phyloP scores from a whole-genome alignment of 768 basidiomycete species.

The Mycena floridula region DNA sequence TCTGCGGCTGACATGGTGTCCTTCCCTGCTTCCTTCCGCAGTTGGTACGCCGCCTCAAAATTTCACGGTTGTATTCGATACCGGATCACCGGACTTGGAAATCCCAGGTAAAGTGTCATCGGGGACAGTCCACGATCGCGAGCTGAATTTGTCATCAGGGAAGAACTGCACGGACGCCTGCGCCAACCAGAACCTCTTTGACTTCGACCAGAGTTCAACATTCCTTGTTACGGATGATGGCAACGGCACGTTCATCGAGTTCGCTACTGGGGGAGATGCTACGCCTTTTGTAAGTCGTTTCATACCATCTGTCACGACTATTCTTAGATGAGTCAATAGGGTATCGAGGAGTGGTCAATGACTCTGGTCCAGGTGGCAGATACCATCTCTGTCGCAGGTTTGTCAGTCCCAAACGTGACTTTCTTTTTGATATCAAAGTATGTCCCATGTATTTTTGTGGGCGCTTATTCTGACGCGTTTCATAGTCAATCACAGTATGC shows the following conservation, averaged over 20 bases:
- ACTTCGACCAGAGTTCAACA: constrained; percentile 6
- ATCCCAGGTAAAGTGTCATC: not conserved
- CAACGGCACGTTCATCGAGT: not conserved
- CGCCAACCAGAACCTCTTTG: constrained; percentile 8
- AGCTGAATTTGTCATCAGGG: too few relatives aligned
- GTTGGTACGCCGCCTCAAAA: constrained; percentile 15
- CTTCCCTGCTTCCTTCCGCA: too few relatives aligned
- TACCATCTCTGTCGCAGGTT: constrained; percentile 23
- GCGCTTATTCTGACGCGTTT: too few relatives aligned
- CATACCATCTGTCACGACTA: too few relatives aligned
- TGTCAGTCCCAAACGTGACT: constrained; percentile 13
- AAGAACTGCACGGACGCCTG: constrained; percentile 6
- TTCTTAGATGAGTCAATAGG: too few relatives aligned
- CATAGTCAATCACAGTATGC: too few relatives aligned
- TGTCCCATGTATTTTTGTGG: not conserved
- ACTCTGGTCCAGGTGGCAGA: constrained; percentile 19
- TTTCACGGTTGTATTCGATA: constrained; percentile 11
- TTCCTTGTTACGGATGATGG: constrained; percentile 1
- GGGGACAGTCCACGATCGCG: too few relatives aligned
- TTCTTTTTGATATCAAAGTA: constrained; percentile 21
- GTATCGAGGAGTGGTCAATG: constrained; percentile 21
- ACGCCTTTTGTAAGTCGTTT: too few relatives aligned
- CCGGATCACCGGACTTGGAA: not conserved
- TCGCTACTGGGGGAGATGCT: constrained; percentile 15
- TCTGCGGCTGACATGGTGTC: too few relatives aligned